phyloP scores from a whole-genome alignment of 2,329 filamentous ascomycete genomes.

The Fusarium sp. region DNA sequence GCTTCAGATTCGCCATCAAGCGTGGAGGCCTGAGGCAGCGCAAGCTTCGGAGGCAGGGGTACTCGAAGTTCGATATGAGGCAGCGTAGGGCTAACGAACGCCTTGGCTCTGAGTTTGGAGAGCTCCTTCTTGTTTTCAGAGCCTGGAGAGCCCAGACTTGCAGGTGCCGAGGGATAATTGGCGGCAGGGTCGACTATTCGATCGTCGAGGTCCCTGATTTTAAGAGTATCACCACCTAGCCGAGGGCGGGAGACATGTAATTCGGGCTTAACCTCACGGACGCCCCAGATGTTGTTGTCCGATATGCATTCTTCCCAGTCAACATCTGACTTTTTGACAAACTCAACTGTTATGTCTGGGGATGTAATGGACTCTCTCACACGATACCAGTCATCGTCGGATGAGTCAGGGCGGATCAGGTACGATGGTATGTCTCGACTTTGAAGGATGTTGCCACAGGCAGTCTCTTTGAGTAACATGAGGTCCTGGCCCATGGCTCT shows the following conservation, averaged over 20 bases:
- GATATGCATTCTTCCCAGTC: conserved; percentile 33
- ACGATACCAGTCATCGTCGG: conserved; percentile 35
- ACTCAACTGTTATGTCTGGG: background rate
- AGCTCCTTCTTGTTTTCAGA: background rate
- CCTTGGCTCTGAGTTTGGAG: background rate
- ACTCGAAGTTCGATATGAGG: background rate
- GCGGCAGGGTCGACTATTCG: background rate
- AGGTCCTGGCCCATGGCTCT: background rate
- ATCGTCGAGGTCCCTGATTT: background rate
- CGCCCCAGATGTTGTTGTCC: conserved; percentile 37
- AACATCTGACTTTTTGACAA: conserved; percentile 3
- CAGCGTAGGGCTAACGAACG: background rate
- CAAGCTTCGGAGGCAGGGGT: background rate
- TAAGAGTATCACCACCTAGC: background rate
- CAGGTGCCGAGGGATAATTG: background rate
- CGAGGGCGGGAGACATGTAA: background rate
- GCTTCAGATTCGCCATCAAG: background rate
- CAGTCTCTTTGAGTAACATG: conserved; percentile 29
- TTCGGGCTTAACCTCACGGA: background rate
- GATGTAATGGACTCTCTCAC: conserved; percentile 36
- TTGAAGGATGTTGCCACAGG: background rate
- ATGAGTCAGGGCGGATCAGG: conserved; percentile 24
- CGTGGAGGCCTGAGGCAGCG: background rate
- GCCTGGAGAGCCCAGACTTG: background rate
- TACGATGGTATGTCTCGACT: conserved; percentile 9